Evolutionary conservation across 768 basidiomycete species (phyloP), one percentile per base, ranked within the genome.

Genomic region (Serendipita sp.): DNA sequence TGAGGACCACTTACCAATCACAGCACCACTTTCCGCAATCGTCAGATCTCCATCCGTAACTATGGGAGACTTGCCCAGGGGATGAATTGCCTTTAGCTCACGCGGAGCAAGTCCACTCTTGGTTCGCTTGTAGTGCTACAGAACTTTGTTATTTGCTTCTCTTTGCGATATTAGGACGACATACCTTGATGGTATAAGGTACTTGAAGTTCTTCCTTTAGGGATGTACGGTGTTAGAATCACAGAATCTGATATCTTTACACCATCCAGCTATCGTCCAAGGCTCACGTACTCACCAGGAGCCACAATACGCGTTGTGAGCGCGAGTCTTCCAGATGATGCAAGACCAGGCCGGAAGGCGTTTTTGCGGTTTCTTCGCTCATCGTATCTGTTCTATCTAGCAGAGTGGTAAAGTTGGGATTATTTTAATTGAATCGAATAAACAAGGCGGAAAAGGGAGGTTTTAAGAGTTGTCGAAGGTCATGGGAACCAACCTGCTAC

Each of bases 151-250:
- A 60, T 10, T 16, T 10, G 35, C 8, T n/a, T 10, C 28, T 28
- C 16, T 60, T 60, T 10, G 16, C 11, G n/a, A 8, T 30, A n/a
- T n/a, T 23, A 13, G 18, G 35, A 35, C 34, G 36, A 60, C 56
- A 66, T 79, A 79, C 63, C 70, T 71, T 79, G 69, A 81, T 72
- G 51, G 75, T 71, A 66, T 81, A 81, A 1, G 75, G 72, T 1
- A 78, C 66, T n/a, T 72, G 70, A 7, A 84, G 75, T 67, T 84
- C 82, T 70, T 83, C 81, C 81, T 82, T 62, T 23, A 47, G 3
- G 15, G 18, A n/a, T 38, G 13, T 44, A 46, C 18, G 11, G 54
- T 65, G 11, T 45, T n/a, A 51, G 15, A 41, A 41, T 13, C 7
- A 41, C 5, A 41, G 41, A 41, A 41, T 41, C 41, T 41, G 41